Evolutionary conservation across 2,329 filamentous ascomycete genomes (phyloP), one percentile per base, ranked within the genome.

Genomic region (Tolypocladium tundrense): DNA sequence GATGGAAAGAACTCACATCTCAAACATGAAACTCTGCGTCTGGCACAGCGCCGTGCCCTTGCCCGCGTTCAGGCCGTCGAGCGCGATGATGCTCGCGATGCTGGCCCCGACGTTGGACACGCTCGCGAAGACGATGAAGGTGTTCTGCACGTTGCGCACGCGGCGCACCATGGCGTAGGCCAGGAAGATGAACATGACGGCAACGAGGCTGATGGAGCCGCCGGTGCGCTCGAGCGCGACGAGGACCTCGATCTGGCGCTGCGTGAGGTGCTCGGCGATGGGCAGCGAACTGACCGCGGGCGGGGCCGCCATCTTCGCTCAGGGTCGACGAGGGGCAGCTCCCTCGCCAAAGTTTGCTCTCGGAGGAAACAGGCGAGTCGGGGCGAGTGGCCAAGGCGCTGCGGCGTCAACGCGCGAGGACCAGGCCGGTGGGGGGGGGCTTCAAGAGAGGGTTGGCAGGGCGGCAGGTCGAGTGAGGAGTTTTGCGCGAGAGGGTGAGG

Each of bases 1-100:
- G 21, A 53, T 16, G n/a, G 13, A 21, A 27, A 8, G 14, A 11
- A 73, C 87, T 70, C 79, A 90, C 74, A 89, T 86, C 68, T 89
- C 83, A 63, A 90, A 79, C 57, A 85, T 65, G 64, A 85, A 84
- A 9, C 79, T 79, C 66, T 85, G 82, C 0, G 77, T 73, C 65
- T 83, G 81, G 63, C 83, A 94, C 7, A 92, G 71, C 2, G 79
- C 66, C 37, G 81, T 83, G 0, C 73, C 69, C 24, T 75, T 72
- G 1, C 84, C 84, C 41, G 73, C 72, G 1, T 72, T 66, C 45
- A 91, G 77, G 1, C 86, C 88, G 19, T 84, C 81, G 57, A 84
- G 82, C 7, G 86, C 87, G 53, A 92, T 90, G 33, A 91, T 75
- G 53, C 88, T 90, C 13, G 86, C 89, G 50, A 79, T 72, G 62